Base-by-base conservation (phyloP, 164 flowering plant genomes). In the Houttuynia cordata region DNA sequence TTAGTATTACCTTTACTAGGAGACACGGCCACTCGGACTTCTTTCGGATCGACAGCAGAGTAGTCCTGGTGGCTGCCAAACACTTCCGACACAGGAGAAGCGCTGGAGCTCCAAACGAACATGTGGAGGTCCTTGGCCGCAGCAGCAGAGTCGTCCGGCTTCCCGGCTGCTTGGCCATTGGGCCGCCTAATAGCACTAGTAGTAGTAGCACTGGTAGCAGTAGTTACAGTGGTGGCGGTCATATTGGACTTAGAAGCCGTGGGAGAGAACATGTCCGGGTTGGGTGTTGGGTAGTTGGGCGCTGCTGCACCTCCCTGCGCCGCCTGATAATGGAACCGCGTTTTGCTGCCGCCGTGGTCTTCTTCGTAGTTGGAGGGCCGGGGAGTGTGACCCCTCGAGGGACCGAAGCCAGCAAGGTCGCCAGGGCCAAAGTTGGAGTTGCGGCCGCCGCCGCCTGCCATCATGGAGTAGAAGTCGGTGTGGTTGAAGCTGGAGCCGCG, bases 71-170 rank as follows among this genome's bases (percentile, higher is more conserved):
- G 49, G 49, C 49, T 75, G 4, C 96, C 96, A 67, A 85, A 84
- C 52, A 87, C 96, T 65, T 93, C 97, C 0, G 98, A 93, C 19
- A 90, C 98, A 13, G 98, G 98, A 50, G 98, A 93, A 57, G 94
- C 86, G 68, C 92, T 93, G 0, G 97, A 89, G 58, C 97, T 93
- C 98, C 98, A 93, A 20, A 93, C 97, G 73, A 93, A 93, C 98
- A 93, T 92, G 47, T 89, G 98, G 49, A 89, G 83, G 68, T 92
- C 98, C 64, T 73, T 88, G 0, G 68, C 65, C n/a, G 81, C 82
- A 1, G 49, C 42, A 10, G 42, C 4, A 14, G 49, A 42, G 21
- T 76, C 96, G 14, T 80, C 85, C 0, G 63, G 49, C 51, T 74
- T 76, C 60, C 71, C 58, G 57, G 72, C 30, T 4, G 70, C 71